These are phyloP conservation scores for Sugiyamaella marilandica DNA, from an alignment of 805 yeast species.

Conservation along the genomic window DNA sequence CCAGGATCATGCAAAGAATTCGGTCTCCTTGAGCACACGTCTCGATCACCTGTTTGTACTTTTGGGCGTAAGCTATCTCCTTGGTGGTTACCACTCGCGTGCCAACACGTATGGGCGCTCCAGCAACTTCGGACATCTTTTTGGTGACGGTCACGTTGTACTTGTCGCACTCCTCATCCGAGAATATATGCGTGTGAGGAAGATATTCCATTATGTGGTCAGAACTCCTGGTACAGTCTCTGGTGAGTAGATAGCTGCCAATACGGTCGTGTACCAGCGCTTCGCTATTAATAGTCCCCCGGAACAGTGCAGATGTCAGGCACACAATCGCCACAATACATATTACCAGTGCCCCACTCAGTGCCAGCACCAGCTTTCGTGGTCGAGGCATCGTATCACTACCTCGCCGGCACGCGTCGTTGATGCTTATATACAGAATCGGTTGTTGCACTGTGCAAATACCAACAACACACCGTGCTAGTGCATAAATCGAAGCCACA, in stretches of 20 bases:
- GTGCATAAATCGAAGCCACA: too few relatives aligned
- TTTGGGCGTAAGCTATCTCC: constrained; percentile 1
- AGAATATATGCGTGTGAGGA: background rate
- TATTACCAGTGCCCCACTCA: background rate
- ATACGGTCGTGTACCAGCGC: background rate
- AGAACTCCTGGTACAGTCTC: constrained; percentile 1
- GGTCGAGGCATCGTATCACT: background rate
- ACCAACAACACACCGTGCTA: too few relatives aligned
- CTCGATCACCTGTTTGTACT: background rate
- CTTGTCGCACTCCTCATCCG: background rate
- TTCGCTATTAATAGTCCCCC: background rate
- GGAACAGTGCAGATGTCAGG: background rate
- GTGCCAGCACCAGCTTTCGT: background rate
- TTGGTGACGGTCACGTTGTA: background rate
- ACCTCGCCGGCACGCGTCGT: too few relatives aligned
- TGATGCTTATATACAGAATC: too few relatives aligned
- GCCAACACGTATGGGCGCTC: background rate
- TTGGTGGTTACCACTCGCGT: background rate
- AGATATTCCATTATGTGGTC: background rate
- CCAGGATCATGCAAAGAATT: constrained; percentile 19
- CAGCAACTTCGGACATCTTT: background rate
- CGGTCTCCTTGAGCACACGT: constrained; percentile 14
- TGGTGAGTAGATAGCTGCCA: background rate
- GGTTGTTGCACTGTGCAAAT: too few relatives aligned
- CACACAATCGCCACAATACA: background rate